Evolutionary conservation across 257 asterid species (phyloP).

Genomic region (Linderniella brevidens): DNA sequence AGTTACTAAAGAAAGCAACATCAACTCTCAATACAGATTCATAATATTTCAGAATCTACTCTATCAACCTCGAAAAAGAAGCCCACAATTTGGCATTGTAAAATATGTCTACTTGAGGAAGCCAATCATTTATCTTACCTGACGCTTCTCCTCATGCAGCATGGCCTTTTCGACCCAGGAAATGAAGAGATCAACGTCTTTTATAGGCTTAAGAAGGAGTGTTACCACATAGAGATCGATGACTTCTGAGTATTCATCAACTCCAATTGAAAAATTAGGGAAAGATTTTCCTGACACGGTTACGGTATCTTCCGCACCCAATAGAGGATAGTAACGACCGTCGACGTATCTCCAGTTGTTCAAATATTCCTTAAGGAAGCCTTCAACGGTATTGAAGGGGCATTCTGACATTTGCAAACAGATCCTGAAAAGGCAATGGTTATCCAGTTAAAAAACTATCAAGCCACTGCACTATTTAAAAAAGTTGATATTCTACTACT

Average conservation of each 20-base stretch:
- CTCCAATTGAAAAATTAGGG: slow-evolving; percentile 22
- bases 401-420: slow-evolving; percentile 4
- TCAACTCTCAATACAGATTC: slow-evolving; percentile 2
- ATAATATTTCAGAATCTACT: background rate
- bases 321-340: background rate
- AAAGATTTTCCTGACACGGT: background rate
- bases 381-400: background rate
- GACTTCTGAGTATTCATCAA: slow-evolving; percentile 46
- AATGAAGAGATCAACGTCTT: slow-evolving; percentile 45
- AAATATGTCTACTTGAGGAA: slow-evolving; percentile 4
- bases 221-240: slow-evolving; percentile 67
- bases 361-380: slow-evolving; percentile 2
- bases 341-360: background rate
- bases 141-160: slow-evolving; percentile 56
- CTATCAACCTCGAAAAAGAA: background rate
- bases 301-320: background rate
- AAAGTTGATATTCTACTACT: too few relatives aligned
- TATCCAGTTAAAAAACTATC: too few relatives aligned
- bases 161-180: slow-evolving; percentile 68
- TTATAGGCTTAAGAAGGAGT: slow-evolving; percentile 25
- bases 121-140: slow-evolving; percentile 28
- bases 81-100: too few relatives aligned
- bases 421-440: background rate
- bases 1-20: slow-evolving; percentile 6
- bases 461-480: too few relatives aligned